These are phyloP conservation scores for Isatis tinctoria DNA, from an alignment of 345 rosid species.

Conservation along the genomic window DNA sequence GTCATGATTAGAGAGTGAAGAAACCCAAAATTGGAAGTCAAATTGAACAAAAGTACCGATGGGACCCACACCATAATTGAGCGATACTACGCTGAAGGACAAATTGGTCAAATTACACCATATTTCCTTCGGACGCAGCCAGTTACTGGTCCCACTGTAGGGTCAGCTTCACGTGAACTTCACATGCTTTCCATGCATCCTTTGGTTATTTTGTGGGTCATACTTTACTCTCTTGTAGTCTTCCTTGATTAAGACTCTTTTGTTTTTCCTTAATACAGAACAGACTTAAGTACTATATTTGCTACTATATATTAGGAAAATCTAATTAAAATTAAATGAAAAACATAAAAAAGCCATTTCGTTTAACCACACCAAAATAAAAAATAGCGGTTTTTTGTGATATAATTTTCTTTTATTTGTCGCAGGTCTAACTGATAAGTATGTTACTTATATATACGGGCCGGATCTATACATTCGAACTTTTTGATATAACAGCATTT, in stretches of 20 bases:
- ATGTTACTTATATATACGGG: no score
- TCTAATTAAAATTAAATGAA: neutral
- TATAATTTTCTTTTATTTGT: no score
- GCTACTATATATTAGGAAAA: neutral
- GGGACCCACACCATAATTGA: constrained; percentile 1
- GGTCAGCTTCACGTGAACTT: constrained; percentile 44
- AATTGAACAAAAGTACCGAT: constrained; percentile 13
- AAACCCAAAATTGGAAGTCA: constrained; percentile 8
- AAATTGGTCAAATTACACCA: neutral
- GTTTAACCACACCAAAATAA: no score
- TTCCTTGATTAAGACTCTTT: neutral
- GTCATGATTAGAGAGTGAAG: constrained; percentile 18
- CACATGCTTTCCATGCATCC: constrained; percentile 40
- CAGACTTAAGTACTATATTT: no score
- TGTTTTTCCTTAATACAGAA: no score
- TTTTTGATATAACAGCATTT: no score
- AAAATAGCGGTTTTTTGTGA: no score
- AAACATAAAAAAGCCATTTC: neutral
- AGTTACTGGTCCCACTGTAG: neutral
- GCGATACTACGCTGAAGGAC: neutral
- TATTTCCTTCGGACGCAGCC: neutral
- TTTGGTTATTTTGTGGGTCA: constrained; percentile 8
- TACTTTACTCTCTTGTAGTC: neutral
- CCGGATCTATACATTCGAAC: no score
- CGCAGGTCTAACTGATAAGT: no score